A percentile compares a stretch with the other conserved stretches of the same genome.
These are phyloP conservation scores for Claviceps pazoutovae DNA, from an alignment of 2,329 filamentous ascomycete species.

Conservation along the genomic window DNA sequence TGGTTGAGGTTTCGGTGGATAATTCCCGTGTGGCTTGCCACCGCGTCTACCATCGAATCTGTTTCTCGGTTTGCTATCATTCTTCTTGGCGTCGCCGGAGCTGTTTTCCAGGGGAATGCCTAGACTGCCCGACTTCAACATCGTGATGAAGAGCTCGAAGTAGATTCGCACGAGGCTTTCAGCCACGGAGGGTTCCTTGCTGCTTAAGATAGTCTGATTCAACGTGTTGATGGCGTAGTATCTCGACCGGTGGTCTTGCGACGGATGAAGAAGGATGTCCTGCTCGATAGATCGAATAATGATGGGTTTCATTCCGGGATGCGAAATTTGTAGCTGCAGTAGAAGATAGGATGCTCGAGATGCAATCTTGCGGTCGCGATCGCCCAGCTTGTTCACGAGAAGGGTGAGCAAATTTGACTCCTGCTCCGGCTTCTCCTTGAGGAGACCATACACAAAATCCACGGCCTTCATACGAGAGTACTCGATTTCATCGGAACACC, in stretches of 20 bases:
- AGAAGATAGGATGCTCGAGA: constrained; percentile 86
- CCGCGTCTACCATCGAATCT: constrained; percentile 9
- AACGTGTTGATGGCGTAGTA: constrained; percentile 95
- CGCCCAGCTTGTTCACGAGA: constrained; percentile 91
- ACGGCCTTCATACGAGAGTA: constrained; percentile 80
- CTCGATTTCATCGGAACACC: constrained; percentile 91
- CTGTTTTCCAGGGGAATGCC: constrained; percentile 31
- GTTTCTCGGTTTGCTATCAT: constrained; percentile 12
- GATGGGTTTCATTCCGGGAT: constrained; percentile 86
- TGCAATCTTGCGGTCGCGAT: constrained; percentile 88
- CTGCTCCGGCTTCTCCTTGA: constrained; percentile 94
- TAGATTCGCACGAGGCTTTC: constrained; percentile 78
- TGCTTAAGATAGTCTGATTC: constrained; percentile 88
- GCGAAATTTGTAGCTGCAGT: constrained; percentile 76
- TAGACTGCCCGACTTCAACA: constrained; percentile 50
- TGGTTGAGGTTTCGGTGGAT: not conserved
- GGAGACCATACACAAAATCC: constrained; percentile 78
- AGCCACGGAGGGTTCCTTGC: constrained; percentile 67
- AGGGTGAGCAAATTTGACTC: constrained; percentile 85
- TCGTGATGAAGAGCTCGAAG: constrained; percentile 72
- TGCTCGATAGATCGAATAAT: constrained; percentile 76
- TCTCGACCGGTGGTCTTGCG: constrained; percentile 75
- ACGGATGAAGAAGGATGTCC: constrained; percentile 74
- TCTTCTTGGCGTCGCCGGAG: constrained; percentile 15
- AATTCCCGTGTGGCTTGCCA: constrained; percentile 10